Conservation (phyloP, 768 basidiomycete species). For the Auriscalpium orientale region DNA sequence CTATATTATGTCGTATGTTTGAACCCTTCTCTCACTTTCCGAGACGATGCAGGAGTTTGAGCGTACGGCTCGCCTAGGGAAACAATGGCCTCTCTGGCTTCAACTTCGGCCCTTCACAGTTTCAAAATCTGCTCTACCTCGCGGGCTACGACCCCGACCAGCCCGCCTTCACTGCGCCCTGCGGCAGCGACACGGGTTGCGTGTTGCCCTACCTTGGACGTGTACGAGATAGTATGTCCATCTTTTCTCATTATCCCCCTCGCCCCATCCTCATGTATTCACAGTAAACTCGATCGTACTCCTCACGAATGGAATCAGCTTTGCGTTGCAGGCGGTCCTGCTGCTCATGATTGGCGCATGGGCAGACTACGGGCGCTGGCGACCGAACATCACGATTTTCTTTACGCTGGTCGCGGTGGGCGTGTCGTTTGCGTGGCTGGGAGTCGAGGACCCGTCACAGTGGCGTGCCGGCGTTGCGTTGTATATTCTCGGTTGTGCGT, state of each 20-base stretch:
- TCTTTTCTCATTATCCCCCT: background rate
- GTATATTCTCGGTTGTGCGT: conserved; percentile 59
- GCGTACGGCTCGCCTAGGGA: conserved; percentile 27
- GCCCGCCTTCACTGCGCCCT: conserved; percentile 45
- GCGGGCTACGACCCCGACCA: conserved; percentile 66
- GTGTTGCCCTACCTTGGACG: conserved; percentile 60
- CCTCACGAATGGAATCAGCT: conserved; percentile 72
- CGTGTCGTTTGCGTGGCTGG: conserved; percentile 74
- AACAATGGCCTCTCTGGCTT: conserved; percentile 65
- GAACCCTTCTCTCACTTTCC: background rate
- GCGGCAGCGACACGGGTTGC: conserved; percentile 42
- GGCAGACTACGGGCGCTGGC: conserved; percentile 80
- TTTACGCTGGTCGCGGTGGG: conserved; percentile 61
- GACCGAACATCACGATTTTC: conserved; percentile 74
- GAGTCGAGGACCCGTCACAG: conserved; percentile 54
- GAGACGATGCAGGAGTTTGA: background rate
- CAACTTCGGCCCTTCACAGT: conserved; percentile 69
- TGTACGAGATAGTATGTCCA: conserved; percentile 47
- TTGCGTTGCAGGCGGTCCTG: conserved; percentile 65
- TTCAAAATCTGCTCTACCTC: conserved; percentile 64
- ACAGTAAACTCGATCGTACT: conserved; percentile 73
- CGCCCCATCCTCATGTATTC: background rate
- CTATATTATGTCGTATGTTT: conserved; percentile 41
- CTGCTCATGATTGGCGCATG: conserved; percentile 65
- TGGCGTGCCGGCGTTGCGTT: conserved; percentile 57